A percentile compares a stretch with the other conserved stretches of the same genome.
Evolutionary conservation across 2,329 filamentous ascomycete genomes (phyloP).

Genomic region (Neopestalotiopsis sp.): DNA sequence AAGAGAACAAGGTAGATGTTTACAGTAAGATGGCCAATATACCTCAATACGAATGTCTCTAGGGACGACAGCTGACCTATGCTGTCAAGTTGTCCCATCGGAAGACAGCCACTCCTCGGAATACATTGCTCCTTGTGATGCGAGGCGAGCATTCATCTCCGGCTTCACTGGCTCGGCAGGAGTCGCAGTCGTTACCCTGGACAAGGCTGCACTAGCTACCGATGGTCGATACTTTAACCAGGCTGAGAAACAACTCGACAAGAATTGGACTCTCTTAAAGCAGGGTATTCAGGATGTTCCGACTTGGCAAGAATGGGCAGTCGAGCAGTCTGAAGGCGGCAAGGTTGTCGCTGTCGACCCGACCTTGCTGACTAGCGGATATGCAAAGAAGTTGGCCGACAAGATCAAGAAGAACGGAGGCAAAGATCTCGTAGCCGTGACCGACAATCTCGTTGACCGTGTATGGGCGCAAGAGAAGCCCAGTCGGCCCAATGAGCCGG

Average conservation of each 20-base stretch:
- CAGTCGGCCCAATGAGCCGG: constrained; percentile 73
- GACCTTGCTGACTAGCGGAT: constrained; percentile 75
- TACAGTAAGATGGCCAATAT: constrained; percentile 71
- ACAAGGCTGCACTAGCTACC: constrained; percentile 89
- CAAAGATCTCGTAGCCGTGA: constrained; percentile 74
- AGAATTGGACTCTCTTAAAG: constrained; percentile 91
- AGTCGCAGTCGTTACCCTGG: constrained; percentile 84
- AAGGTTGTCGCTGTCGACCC: constrained; percentile 93
- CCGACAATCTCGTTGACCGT: constrained; percentile 85
- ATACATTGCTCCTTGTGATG: constrained; percentile 97
- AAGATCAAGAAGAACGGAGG: constrained; percentile 89
- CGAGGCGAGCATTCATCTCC: constrained; percentile 86
- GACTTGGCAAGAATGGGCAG: constrained; percentile 96
- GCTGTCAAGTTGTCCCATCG: constrained; percentile 80
- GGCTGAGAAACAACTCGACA: constrained; percentile 86
- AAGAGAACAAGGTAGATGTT: constrained; percentile 82
- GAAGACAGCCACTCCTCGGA: constrained; percentile 98
- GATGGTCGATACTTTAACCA: constrained; percentile 99
- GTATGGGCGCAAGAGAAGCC: constrained; percentile 85
- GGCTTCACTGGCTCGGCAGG: constrained; percentile 96
- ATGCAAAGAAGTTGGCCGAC: constrained; percentile 74
- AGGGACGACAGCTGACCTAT: constrained; percentile 28
- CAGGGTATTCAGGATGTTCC: constrained; percentile 92
- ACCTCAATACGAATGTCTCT: constrained; percentile 24
- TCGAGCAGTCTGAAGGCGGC: constrained; percentile 83